Base-by-base conservation (phyloP, 176 grass and related monocot genomes). In the Juncus inflexus region DNA sequence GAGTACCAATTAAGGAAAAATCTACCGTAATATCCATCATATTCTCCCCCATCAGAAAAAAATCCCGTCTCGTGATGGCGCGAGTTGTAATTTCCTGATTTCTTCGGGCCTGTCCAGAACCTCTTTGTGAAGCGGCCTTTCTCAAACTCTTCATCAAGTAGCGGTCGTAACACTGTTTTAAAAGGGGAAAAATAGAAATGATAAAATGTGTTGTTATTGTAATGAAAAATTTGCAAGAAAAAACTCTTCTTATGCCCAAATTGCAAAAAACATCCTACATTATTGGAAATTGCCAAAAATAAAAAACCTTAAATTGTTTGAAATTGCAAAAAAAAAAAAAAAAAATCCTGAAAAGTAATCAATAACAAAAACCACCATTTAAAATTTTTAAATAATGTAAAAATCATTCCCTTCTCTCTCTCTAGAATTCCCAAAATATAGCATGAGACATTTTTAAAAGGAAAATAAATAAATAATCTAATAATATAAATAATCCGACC, bases 1-100 rank as follows among this genome's bases (percentile, higher is more conserved):
- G 87, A 89, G 38, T 89, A 96, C 87, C 87, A 96, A 67, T 78
- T 77, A 37, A 96, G 87, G 45, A 96, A 96, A 51, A 96, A 91
- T n/a, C 84, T 83, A 55, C 92, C 87, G 68, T 96, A 91, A 55
- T 87, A 90, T 43, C 87, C 90, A 81, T 96, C 85, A 67, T 86
- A 96, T 41, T 89, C 84, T 65, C 92, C 92, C 83, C 92, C 92
- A 15, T 96, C 92, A 77, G 79, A 76, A 35, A 96, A 91, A 68
- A 96, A 96, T 35, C 73, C 80, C 70, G 87, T 91, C 61, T 81
- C 80, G 75, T 86, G 83, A 64, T 84, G 87, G 60, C 73, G 76
- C 15, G 92, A 96, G 58, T 86, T 89, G 78, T 96, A 91, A 49
- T 86, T 83, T 62, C 82, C 92, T 43, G 74, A 58, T 28, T 91